Base-by-base conservation (phyloP, 306 rosid genomes). In the Parietaria judaica region DNA sequence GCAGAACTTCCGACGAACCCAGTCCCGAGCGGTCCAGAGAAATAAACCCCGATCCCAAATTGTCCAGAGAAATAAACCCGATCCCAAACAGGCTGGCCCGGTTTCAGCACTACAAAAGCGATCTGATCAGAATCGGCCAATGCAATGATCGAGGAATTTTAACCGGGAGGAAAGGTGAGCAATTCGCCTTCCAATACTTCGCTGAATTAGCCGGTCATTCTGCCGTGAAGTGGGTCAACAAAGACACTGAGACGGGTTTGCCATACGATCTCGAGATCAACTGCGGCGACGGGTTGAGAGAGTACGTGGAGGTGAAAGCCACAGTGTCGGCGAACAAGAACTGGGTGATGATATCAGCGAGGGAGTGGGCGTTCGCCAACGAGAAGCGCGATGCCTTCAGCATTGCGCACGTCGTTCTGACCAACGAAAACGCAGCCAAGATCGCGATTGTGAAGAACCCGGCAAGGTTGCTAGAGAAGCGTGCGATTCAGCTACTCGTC, bases 281-380 rank as follows among this genome's bases (percentile, higher is more conserved):
- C 55, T 80, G 58, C 5, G 48, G 71, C 37, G 81, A 68, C 67
- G 68, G 55, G 68, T 63, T 48, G 14, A 31, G 1, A 64, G 88
- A 85, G 75, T 87, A 62, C 71, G 68, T 91, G 51, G 98, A 91
- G 83, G 98, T 91, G 51, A 91, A 91, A 68, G 76, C 98, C 60
- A 87, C 96, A n/a, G 75, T 76, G 65, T 84, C 86, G 53, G 74
- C 69, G 17, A 80, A 66, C 67, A 88, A 92, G 66, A 96, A 92
- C 75, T 92, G 99, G 99, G 86, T 88, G 51, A 63, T 71, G 67
- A 86, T 92, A 73, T 71, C 96, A 7, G 8, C 16, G 17, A 84
- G 79, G 54, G 96, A 92, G 70, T 88, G 96, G 99, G 82, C 84
- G 74, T 86, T 80, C 69, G 96, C 96, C 1, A 54, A 71, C 4